Conservation (phyloP, 2,329 filamentous ascomycete species). For the Talaromyces funiculosus region DNA sequence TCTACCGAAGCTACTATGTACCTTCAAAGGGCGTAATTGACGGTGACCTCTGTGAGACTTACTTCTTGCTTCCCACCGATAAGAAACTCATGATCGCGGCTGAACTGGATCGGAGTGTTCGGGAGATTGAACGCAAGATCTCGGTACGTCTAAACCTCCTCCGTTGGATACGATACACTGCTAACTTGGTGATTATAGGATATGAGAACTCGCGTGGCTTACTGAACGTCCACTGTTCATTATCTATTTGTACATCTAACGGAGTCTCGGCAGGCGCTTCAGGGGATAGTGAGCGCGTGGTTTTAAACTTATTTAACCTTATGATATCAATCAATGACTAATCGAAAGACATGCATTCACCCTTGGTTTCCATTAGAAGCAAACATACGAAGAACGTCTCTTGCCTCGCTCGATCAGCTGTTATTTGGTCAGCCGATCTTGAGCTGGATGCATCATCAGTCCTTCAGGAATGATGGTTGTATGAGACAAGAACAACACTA, state of each 20-base stretch:
- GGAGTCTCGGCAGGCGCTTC: slow-evolving; percentile 15
- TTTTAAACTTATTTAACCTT: not conserved
- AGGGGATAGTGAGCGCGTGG: not conserved
- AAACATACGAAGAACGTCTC: slow-evolving; percentile 30
- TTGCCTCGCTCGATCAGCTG: slow-evolving; percentile 48
- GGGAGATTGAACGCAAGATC: slow-evolving; percentile 95
- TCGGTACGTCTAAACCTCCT: slow-evolving; percentile 46
- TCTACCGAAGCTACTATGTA: slow-evolving; percentile 92
- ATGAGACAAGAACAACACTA: slow-evolving; percentile 43
- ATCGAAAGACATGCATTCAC: not conserved
- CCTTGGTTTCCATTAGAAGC: not conserved
- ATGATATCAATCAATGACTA: slow-evolving; percentile 3
- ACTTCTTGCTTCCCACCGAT: slow-evolving; percentile 73
- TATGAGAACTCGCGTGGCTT: slow-evolving; percentile 54
- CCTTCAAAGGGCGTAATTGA: slow-evolving; percentile 96
- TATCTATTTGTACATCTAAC: slow-evolving; percentile 6
- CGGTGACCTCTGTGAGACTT: slow-evolving; percentile 92
- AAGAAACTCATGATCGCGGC: slow-evolving; percentile 93
- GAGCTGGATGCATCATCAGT: slow-evolving; percentile 35
- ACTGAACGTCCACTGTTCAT: slow-evolving; percentile 26
- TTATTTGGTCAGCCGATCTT: slow-evolving; percentile 30
- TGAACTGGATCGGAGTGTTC: slow-evolving; percentile 81
- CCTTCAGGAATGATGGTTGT: slow-evolving; percentile 21
- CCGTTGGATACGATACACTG: slow-evolving; percentile 9
- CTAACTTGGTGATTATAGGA: slow-evolving; percentile 35